Base-by-base conservation (phyloP, 1,284 basidiomycete species). In the Cryptococcus sp. region DNA sequence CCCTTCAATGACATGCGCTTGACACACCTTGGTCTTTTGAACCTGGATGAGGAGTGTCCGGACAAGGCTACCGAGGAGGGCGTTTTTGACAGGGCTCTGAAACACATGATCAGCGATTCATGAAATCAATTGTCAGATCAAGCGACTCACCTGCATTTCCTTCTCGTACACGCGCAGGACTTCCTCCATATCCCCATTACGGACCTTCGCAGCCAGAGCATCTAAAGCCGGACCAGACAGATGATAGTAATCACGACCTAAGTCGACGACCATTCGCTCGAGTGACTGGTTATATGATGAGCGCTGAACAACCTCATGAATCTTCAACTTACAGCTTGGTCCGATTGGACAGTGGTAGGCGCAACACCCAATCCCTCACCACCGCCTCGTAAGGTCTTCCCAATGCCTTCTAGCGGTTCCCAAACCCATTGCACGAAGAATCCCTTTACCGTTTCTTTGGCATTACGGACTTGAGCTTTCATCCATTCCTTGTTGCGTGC, bases 41-140 rank as follows among this genome's bases (percentile, higher is more conserved):
- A 97, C 84, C 74, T 98, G 95, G 54, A 99, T 89, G 58, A 99
- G 87, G 37, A 94, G 79, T 0, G 91, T 88, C 41, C 95, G 84
- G 25, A 98, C 80, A 15, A 99, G 83, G 15, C 88, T 89, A 5
- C 95, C 95, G 3, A 83, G 80, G 6, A 98, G 61, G 4, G 87
- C 90, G 29, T 90, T 92, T 66, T 85, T 87, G 56, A 98, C 71
- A 0, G 95, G 96, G 22, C 80, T 83, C 78, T 82, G 60, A 17
- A 25, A 3, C 25, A 16, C 8, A 34, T 50, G 10, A 51, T 5
- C 25, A 52, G 26, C 37, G 34, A 17, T 10, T n/a, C n/a, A n/a
- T n/a, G n/a, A n/a, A 25, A 13, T 16, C 7, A n/a, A n/a, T 11
- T 29, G 22, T 34, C 23, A 16, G 15, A 25, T 2, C 17, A 15